Percentiles rank a stretch among this genome's conserved stretches.
Conservation (phyloP, 768 basidiomycete species). For the Panaeolus cyanescens region DNA sequence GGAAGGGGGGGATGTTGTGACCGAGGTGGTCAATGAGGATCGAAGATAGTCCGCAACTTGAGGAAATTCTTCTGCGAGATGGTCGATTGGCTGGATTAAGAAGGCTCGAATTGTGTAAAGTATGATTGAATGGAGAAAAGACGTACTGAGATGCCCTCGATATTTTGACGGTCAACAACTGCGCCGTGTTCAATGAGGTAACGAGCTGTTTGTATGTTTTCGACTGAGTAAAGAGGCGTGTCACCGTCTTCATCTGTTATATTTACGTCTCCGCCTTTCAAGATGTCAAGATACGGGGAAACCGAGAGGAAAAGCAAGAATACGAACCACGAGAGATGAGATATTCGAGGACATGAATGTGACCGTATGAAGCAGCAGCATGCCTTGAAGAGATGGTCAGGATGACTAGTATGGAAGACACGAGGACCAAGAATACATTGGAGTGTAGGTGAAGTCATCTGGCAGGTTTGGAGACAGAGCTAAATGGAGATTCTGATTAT, state of each 20-base stretch:
- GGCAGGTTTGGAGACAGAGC: slow-evolving; percentile 71
- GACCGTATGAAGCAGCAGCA: slow-evolving; percentile 92
- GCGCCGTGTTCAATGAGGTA: slow-evolving; percentile 84
- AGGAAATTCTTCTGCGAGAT: slow-evolving; percentile 72
- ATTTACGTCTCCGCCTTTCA: slow-evolving; percentile 92
- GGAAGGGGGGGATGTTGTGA: slow-evolving; percentile 19
- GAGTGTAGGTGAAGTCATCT: slow-evolving; percentile 77
- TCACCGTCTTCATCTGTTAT: slow-evolving; percentile 86
- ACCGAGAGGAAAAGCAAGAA: slow-evolving; percentile 8
- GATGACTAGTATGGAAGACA: slow-evolving; percentile 12
- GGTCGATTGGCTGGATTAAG: slow-evolving; percentile 62
- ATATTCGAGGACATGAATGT: slow-evolving; percentile 73
- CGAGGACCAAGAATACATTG: slow-evolving; percentile 51
- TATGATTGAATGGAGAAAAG: slow-evolving; percentile 9
- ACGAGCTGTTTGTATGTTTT: slow-evolving; percentile 74
- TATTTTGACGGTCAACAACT: slow-evolving; percentile 57
- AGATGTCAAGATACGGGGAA: slow-evolving; percentile 8
- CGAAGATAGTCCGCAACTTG: slow-evolving; percentile 65
- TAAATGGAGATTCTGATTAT: slow-evolving; percentile 38
- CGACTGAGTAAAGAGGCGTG: slow-evolving; percentile 90
- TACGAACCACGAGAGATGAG: slow-evolving; percentile 67
- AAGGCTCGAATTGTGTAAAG: background rate
- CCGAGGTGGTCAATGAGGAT: slow-evolving; percentile 30
- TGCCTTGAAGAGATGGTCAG: slow-evolving; percentile 55
- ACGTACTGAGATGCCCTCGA: slow-evolving; percentile 76